Conservation (phyloP, 2,329 filamentous ascomycete species). For the Pochonia chlamydosporia region DNA sequence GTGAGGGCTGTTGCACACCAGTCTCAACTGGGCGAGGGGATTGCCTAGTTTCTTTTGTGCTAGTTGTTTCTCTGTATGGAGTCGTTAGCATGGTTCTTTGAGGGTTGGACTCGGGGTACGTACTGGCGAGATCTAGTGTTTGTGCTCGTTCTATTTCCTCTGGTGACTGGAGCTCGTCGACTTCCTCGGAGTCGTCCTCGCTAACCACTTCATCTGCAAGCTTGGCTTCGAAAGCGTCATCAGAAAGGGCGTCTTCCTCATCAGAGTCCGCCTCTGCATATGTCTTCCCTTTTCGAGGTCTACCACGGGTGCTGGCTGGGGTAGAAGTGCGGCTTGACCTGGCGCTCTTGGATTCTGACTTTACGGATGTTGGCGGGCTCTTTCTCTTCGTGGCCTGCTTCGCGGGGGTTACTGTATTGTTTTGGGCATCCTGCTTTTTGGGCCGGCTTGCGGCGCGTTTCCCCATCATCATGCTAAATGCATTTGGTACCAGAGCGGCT, state of each 20-base stretch:
- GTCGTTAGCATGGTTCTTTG: constrained; percentile 17
- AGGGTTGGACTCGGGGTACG: constrained; percentile 20
- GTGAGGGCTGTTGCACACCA: constrained; percentile 90
- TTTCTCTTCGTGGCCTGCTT: constrained; percentile 26
- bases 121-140: constrained; percentile 72
- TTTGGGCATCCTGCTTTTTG: constrained; percentile 17
- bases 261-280: constrained; percentile 54
- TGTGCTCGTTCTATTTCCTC: constrained; percentile 61
- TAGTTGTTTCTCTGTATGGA: constrained; percentile 66
- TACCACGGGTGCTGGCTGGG: constrained; percentile 50
- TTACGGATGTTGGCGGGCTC: constrained; percentile 18
- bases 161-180: constrained; percentile 29
- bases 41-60: constrained; percentile 88
- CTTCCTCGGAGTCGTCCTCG: constrained; percentile 29
- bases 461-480: constrained; percentile 50
- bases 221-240: constrained; percentile 77
- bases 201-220: constrained; percentile 57
- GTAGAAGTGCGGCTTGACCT: constrained; percentile 74
- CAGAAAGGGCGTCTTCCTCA: constrained; percentile 59
- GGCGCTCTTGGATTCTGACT: constrained; percentile 56
- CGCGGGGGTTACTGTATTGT: constrained; percentile 12
- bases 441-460: constrained; percentile 24
- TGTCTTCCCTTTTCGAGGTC: constrained; percentile 40
- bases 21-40: constrained; percentile 81
- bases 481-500: constrained; percentile 29